These are phyloP conservation scores for Aureobasidium sp. DNA, from an alignment of 2,329 filamentous ascomycete genomes.

Conservation along the genomic window DNA sequence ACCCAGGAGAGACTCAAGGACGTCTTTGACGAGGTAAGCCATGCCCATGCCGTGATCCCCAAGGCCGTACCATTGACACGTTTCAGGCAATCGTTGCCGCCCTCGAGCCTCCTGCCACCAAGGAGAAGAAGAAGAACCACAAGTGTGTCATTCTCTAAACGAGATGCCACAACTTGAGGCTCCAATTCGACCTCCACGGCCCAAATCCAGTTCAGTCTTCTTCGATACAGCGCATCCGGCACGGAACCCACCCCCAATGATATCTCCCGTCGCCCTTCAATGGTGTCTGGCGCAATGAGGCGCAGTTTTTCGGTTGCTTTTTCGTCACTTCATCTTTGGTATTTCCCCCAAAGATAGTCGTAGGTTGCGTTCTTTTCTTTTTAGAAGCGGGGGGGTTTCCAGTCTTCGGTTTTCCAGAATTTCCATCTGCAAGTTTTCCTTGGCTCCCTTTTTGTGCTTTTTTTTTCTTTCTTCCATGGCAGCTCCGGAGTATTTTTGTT, in stretches of 20 bases:
- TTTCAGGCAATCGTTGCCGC: slow-evolving; percentile 86
- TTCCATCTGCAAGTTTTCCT: neutral
- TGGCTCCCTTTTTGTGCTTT: neutral
- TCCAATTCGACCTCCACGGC: neutral
- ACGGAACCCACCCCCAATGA: slow-evolving; percentile 9
- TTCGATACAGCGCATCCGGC: slow-evolving; percentile 10
- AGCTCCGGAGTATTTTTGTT: neutral
- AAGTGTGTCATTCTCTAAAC: slow-evolving; percentile 30
- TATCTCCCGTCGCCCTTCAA: neutral
- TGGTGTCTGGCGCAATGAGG: slow-evolving; percentile 13
- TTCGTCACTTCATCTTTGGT: neutral
- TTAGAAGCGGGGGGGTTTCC: slow-evolving; percentile 5
- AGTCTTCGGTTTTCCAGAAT: slow-evolving; percentile 1
- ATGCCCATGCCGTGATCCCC: neutral
- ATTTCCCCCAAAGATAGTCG: slow-evolving; percentile 1
- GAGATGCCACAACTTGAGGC: neutral
- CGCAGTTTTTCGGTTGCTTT: slow-evolving; percentile 12
- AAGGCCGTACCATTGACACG: neutral
- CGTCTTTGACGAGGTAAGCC: slow-evolving; percentile 90
- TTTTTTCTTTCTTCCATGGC: neutral
- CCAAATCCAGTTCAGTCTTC: neutral
- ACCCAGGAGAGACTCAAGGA: slow-evolving; percentile 99
- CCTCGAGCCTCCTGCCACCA: slow-evolving; percentile 70
- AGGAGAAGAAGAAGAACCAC: slow-evolving; percentile 28
- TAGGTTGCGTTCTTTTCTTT: slow-evolving; percentile 10